Base-by-base conservation (phyloP, 768 basidiomycete genomes). In the Baorangia bicolor region DNA sequence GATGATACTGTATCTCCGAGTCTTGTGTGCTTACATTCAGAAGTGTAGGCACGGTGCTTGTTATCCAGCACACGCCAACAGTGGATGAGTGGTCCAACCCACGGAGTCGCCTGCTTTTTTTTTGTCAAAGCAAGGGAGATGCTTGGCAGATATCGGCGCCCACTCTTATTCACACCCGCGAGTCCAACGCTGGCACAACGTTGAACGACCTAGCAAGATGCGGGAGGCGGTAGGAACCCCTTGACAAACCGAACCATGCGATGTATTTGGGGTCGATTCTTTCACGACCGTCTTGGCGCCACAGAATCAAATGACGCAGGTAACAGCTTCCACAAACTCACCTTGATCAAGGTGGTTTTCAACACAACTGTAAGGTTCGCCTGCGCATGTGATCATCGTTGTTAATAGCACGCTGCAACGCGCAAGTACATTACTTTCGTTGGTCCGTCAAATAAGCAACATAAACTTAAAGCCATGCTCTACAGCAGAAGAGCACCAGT, bases 401-500 rank as follows among this genome's bases (percentile, higher is more conserved):
- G 16, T 37, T 21, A 28, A 60, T 47, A 38, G 31, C 35, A 30
- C 34, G 31, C 31, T 51, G 6, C 11, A 31, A 25, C 30, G 10
- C 39, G 34, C 42, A 20, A 38, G 38, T 62, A 53, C 47, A 39
- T 58, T 45, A 55, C 18, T 50, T 53, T 55, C 43, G 6, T 30
- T 20, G 23, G 43, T 41, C 46, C 57, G 20, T 47, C 53, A 41
- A 42, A 37, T 40, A 31, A 55, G 28, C 38, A 47, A 45, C 30
- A 23, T 37, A 53, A 33, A 47, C n/a, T 55, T 21, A 13, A 37
- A 49, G n/a, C n/a, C 31, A 30, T 35, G 13, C 30, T 31, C 54
- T 65, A 65, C 50, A 65, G 30, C 31, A 65, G 10, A 20, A 64
- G 47, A 31, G 46, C 33, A 28, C 49, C 55, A 52, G 54, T 51